phyloP scores from a whole-genome alignment of 2,329 filamentous ascomycete species.

The Fusarium albidum region DNA sequence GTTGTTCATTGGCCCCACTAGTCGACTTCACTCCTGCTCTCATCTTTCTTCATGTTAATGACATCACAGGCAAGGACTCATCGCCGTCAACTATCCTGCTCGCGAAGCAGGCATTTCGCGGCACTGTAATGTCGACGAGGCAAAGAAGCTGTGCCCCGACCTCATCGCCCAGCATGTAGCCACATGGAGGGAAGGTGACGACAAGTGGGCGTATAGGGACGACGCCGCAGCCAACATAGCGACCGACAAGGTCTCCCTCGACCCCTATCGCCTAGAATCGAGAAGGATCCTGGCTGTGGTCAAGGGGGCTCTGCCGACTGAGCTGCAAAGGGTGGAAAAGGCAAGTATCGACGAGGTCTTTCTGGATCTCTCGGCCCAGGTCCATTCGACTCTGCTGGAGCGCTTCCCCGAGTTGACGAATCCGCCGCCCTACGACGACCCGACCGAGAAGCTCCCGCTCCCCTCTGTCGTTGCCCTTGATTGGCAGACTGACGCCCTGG shows the following conservation, averaged over 20 bases:
- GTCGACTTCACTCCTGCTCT: too few relatives aligned
- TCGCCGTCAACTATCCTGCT: slow-evolving; percentile 95
- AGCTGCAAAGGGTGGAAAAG: slow-evolving; percentile 83
- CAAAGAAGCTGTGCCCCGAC: slow-evolving; percentile 84
- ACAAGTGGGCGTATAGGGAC: slow-evolving; percentile 88
- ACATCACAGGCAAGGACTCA: slow-evolving; percentile 78
- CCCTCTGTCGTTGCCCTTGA: slow-evolving; percentile 76
- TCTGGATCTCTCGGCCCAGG: slow-evolving; percentile 85
- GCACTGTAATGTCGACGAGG: slow-evolving; percentile 81
- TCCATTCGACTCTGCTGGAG: slow-evolving; percentile 77
- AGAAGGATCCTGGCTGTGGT: slow-evolving; percentile 82
- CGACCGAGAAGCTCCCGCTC: slow-evolving; percentile 73
- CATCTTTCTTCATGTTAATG: slow-evolving; percentile 10
- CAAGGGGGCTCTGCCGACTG: slow-evolving; percentile 73
- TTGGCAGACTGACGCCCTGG: slow-evolving; percentile 83
- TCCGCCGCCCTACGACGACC: slow-evolving; percentile 77
- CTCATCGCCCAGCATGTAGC: slow-evolving; percentile 92
- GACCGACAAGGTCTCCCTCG: slow-evolving; percentile 92
- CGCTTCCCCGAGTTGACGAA: slow-evolving; percentile 75
- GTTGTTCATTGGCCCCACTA: too few relatives aligned
- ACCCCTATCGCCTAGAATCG: slow-evolving; percentile 88
- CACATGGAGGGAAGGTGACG: slow-evolving; percentile 92
- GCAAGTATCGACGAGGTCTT: slow-evolving; percentile 97
- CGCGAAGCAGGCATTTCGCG: slow-evolving; percentile 80
- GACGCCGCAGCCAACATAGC: slow-evolving; percentile 82